These are phyloP conservation scores for Penicillium sp. DNA, from an alignment of 2,329 filamentous ascomycete species.

Conservation along the genomic window DNA sequence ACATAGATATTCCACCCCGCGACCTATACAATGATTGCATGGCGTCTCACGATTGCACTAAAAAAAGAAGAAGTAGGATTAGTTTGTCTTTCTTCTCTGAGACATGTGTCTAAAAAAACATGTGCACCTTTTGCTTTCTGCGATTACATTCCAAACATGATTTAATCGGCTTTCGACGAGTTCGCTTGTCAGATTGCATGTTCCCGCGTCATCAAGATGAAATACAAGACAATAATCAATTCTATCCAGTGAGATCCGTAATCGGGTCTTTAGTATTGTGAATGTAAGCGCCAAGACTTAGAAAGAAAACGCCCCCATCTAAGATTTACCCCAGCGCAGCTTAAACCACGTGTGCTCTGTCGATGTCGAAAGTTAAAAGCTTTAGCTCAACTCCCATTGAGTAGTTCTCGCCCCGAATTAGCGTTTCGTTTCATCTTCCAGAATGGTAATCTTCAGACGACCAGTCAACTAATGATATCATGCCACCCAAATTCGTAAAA, in stretches of 20 bases:
- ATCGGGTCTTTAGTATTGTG: background rate
- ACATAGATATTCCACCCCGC: constrained; percentile 14
- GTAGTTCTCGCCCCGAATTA: background rate
- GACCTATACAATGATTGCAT: constrained; percentile 18
- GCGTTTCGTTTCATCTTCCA: background rate
- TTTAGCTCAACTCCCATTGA: background rate
- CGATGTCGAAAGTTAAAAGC: constrained; percentile 6
- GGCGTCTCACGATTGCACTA: constrained; percentile 19
- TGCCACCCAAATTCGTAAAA: background rate
- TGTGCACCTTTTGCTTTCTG: constrained; percentile 15
- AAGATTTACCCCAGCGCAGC: constrained; percentile 5
- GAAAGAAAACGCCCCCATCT: constrained; percentile 8
- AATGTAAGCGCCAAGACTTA: constrained; percentile 7
- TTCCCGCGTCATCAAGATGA: background rate
- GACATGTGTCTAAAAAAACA: background rate
- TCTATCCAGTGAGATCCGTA: background rate
- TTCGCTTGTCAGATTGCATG: constrained; percentile 15
- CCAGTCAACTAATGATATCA: background rate
- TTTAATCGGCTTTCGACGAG: constrained; percentile 19
- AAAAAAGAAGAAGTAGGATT: background rate
- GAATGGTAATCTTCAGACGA: background rate
- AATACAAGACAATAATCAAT: background rate
- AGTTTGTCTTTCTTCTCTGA: background rate
- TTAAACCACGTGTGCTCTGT: constrained; percentile 6
- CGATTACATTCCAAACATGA: constrained; percentile 20